Evolutionary conservation across 1,139 yeast genomes (phyloP), one percentile per base, ranked within the genome.

Genomic region (Kurtzmaniella quercitrusa): DNA sequence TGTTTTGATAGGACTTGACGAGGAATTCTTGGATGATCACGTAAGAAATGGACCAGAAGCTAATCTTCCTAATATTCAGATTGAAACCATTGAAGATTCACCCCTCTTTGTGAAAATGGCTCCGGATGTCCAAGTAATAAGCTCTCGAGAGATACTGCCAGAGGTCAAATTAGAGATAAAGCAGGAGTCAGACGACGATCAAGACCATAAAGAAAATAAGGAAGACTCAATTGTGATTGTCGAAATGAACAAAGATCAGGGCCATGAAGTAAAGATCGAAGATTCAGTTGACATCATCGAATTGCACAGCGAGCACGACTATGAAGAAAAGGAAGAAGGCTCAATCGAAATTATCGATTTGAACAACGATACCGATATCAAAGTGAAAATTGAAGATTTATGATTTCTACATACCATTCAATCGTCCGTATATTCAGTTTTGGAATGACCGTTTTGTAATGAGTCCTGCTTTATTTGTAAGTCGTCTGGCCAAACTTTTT

Each of bases 31-130:
- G n/a, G 49, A 51, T 19, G 47, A 55, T 1, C 54, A 63, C 2
- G 75, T 89, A 2, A 77, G 80, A 0, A 78, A 79, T 54, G 98
- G 98, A 0, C 97, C 97, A 0, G 97, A 91, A 56, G 78, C 75
- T 1, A 88, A 89, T 53, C 73, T 91, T 77, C 90, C 91, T 0
- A 73, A 69, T 1, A 72, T 82, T 9, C 58, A 58, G n/a, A 77
- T 82, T 4, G 95, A 88, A 49, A 87, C 96, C 0, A 77, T 86
- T 16, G 72, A 71, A 1, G 76, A 82, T 0, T 79, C 76, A 1
- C 63, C 70, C 1, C 64, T 64, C 1, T 70, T 73, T 34, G 85
- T 83, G 11, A 79, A 73, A 51, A 73, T 83, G 51, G 66, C 89
- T 0, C 70, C 68, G 3, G 81, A 81, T 51, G 76, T 84, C 12